Conservation (phyloP, 371 early-diverging fungal species). For the Mortierella sp. region DNA sequence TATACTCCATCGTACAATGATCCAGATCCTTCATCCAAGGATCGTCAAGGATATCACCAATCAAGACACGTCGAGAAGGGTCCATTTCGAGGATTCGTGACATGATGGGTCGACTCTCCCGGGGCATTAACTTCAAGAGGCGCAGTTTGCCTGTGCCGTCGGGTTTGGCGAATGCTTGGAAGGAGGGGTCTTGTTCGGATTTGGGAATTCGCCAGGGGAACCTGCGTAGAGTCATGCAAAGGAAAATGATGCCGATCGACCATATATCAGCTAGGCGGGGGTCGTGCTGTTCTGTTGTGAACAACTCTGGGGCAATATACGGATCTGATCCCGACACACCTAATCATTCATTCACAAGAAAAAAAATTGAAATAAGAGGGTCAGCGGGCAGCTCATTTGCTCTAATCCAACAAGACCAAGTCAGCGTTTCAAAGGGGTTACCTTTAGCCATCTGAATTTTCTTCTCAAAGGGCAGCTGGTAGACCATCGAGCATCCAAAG, state of each 20-base stretch:
- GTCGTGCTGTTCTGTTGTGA: conserved; percentile 65
- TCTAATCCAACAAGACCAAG: not conserved
- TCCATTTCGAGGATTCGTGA: conserved; percentile 64
- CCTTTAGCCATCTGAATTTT: conserved; percentile 68
- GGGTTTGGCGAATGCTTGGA: conserved; percentile 60
- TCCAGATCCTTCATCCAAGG: conserved; percentile 68
- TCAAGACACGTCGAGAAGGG: conserved; percentile 63
- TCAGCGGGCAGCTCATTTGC: not conserved
- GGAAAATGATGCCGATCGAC: conserved; percentile 80
- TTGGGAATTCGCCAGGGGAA: conserved; percentile 78
- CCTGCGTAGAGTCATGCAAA: conserved; percentile 76
- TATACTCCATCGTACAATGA: conserved; percentile 60
- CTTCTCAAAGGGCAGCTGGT: conserved; percentile 76
- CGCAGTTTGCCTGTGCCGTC: conserved; percentile 59
- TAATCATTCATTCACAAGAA: conserved; percentile 15
- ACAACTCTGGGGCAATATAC: conserved; percentile 74
- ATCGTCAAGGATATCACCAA: conserved; percentile 63
- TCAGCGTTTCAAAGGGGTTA: conserved; percentile 18
- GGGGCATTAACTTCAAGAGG: conserved; percentile 64
- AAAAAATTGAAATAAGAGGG: conserved; percentile 49
- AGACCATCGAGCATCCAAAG: conserved; percentile 91
- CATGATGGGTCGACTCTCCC: conserved; percentile 61
- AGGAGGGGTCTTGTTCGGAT: conserved; percentile 63
- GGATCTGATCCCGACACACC: conserved; percentile 72
- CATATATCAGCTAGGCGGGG: conserved; percentile 77